Percentiles rank a stretch among this genome's conserved stretches.
phyloP scores from a whole-genome alignment of 2,329 filamentous ascomycete genomes.

The Microdochium bolleyi region DNA sequence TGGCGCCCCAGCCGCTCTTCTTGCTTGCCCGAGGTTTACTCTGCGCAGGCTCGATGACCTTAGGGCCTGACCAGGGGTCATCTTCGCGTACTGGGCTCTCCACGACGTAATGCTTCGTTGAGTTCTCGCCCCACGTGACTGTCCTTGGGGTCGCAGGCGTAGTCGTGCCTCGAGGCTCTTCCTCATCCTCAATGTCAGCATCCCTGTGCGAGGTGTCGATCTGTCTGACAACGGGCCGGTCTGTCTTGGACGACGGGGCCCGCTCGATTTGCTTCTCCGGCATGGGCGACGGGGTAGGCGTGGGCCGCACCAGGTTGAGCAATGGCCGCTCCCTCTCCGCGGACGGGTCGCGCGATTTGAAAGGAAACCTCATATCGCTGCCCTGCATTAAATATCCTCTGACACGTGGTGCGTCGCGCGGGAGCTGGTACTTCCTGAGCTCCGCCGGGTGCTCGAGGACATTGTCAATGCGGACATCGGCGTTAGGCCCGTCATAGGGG shows the following conservation, averaged over 20 bases:
- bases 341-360: constrained; percentile 42
- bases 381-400: constrained; percentile 15
- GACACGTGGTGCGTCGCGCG: no score
- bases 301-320: constrained; percentile 54
- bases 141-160: constrained; percentile 40
- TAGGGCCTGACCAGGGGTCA: constrained; percentile 17
- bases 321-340: constrained; percentile 48
- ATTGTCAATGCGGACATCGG: constrained; percentile 56
- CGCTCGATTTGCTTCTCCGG: constrained; percentile 29
- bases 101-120: constrained; percentile 56
- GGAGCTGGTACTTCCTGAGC: constrained; percentile 26
- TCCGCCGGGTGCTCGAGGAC: constrained; percentile 44
- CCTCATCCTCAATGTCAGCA: constrained; percentile 19
- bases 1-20: constrained; percentile 41
- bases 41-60: constrained; percentile 16
- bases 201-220: constrained; percentile 5
- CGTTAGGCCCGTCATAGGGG: constrained; percentile 49
- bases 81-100: constrained; percentile 43
- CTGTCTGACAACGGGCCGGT: constrained; percentile 6
- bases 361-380: constrained; percentile 14
- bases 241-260: constrained; percentile 8
- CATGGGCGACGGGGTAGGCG: constrained; percentile 43
- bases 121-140: constrained; percentile 58
- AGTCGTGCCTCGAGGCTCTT: not conserved
- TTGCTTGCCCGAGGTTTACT: constrained; percentile 23